Base-by-base conservation (phyloP, 345 rosid species). In the Pistacia integerrima region DNA sequence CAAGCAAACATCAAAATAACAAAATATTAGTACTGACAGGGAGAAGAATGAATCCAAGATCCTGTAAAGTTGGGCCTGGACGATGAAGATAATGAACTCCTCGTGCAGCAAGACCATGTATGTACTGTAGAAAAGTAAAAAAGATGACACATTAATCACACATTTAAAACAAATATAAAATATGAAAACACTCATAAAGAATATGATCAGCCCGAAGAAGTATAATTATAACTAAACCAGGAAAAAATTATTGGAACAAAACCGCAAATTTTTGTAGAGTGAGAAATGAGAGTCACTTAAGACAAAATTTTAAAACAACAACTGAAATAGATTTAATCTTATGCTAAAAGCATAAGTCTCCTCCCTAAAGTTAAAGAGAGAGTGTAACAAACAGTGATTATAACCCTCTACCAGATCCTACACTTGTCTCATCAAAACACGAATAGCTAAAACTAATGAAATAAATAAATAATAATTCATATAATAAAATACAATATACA, bases 11-110 rank as follows among this genome's bases (percentile, higher is more conserved):
- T 44, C 49, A 68, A 64, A 25, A 36, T 16, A 71, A 49, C 4
- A 30, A 70, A 74, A 63, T 22, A 51, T 49, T 52, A 4, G 74
- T 58, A 84, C 97, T 64, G 63, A 96, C 99, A 83, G 99, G 97
- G 79, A 96, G 95, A 56, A 96, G 67, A 69, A 86, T 76, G 90
- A 96, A 96, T 2, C 99, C 99, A 74, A 84, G 87, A 82, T 96
- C 99, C 83, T 91, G 95, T 62, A 96, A 92, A 2, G 80, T 84
- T 12, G 97, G 97, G 14, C 98, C 99, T 0, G 99, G 94, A 70
- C 87, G 85, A 76, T 96, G 99, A 68, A 96, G 66, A 84, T 93
- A 96, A 84, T 93, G 99, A 76, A 96, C 94, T 83, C 99, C 99
- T 58, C 90, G 82, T 22, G 98, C 99, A 80, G 99, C 94, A 79